Evolutionary conservation across 176 grass and related monocot genomes (phyloP).

Genomic region (Ananas comosus): DNA sequence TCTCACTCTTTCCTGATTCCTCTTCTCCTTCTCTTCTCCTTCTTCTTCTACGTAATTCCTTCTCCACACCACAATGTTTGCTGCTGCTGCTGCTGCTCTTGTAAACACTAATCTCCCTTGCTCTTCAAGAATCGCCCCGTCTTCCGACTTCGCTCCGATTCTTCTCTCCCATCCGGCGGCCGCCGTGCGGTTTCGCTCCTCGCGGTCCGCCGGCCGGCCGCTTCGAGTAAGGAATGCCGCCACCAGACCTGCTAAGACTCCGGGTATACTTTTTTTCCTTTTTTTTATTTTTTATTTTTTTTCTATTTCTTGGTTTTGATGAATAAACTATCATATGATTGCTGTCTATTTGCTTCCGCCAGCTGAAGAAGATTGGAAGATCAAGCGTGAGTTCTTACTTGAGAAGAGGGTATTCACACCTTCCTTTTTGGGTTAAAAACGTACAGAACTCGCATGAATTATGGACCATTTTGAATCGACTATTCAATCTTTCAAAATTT

Average conservation of each 20-base stretch:
- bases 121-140: constrained; percentile 43
- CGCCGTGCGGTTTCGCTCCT: constrained; percentile 18
- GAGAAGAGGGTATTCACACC: constrained; percentile 58
- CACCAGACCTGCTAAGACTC: constrained; percentile 78
- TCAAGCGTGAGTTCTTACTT: constrained; percentile 62
- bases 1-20: constrained; percentile 2
- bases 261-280: constrained; percentile 33
- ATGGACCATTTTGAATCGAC: background rate
- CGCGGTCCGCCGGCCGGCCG: constrained; percentile 12
- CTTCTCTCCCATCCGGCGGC: constrained; percentile 40
- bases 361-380: constrained; percentile 98
- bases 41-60: constrained; percentile 3
- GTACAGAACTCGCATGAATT: background rate
- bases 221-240: constrained; percentile 57
- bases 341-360: constrained; percentile 5
- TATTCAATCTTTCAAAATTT: too few relatives aligned
- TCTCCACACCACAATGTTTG: constrained; percentile 40
- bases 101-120: constrained; percentile 41
- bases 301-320: constrained; percentile 9
- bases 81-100: constrained; percentile 53
- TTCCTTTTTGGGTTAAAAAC: background rate
- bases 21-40: constrained; percentile 4
- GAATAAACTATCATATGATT: constrained; percentile 8
- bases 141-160: constrained; percentile 43
- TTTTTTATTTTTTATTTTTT: background rate